Conservation (phyloP, 2,329 filamentous ascomycete species). For the Chaetomium sp. region DNA sequence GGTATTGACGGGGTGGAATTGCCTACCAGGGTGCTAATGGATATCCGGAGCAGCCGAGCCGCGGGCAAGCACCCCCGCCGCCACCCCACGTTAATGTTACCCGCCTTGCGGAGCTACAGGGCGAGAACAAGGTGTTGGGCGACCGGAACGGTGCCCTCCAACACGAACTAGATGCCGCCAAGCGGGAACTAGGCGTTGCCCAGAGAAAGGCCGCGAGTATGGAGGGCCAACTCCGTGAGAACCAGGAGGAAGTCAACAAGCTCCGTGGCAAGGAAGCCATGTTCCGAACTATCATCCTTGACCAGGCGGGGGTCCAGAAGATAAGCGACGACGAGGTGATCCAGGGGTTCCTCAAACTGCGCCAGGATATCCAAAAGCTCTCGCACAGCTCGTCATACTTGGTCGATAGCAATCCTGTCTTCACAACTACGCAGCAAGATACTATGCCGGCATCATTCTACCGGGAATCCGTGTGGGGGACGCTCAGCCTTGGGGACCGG, state of each 20-base stretch:
- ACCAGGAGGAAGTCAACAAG: slow-evolving; percentile 7
- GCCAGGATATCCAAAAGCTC: slow-evolving; percentile 9
- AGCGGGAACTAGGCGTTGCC: neutral
- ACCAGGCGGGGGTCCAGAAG: slow-evolving; percentile 4
- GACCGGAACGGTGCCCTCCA: slow-evolving; percentile 4
- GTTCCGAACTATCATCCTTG: slow-evolving; percentile 8
- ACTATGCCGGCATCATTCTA: neutral
- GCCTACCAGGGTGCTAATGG: neutral
- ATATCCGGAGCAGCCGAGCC: neutral
- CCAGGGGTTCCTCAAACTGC: slow-evolving; percentile 5
- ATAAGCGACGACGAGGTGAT: slow-evolving; percentile 2
- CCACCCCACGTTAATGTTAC: neutral
- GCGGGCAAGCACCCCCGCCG: neutral
- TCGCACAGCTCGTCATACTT: neutral
- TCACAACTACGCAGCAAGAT: neutral
- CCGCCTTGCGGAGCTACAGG: neutral
- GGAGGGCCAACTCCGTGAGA: slow-evolving; percentile 2
- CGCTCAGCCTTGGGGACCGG: neutral
- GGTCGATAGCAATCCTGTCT: neutral
- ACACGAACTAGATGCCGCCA: neutral
- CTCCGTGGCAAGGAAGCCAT: slow-evolving; percentile 11
- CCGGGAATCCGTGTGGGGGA: neutral
- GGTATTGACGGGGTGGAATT: neutral
- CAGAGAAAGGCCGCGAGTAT: neutral
- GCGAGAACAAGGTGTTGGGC: neutral